Conservation (phyloP, 768 basidiomycete species). For the Lentinus tigrinus region DNA sequence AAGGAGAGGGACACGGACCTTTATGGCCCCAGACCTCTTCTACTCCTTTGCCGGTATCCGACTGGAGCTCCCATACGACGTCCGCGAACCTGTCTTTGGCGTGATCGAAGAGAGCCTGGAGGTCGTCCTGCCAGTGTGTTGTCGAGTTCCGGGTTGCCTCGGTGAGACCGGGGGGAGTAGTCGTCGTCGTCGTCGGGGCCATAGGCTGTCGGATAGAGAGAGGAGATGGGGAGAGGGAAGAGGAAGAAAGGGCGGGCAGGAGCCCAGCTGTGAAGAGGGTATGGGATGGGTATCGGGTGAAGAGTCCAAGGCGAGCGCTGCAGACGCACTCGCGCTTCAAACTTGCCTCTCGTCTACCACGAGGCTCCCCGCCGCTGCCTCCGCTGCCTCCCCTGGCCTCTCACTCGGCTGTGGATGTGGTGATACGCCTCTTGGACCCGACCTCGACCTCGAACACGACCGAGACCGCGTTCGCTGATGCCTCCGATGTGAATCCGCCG, state of each 20-base stretch:
- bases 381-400: too few species aligned
- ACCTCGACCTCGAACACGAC: neutral
- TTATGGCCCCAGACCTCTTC: constrained; percentile 91
- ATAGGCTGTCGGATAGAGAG: neutral
- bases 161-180: constrained; percentile 50
- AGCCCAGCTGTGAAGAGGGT: neutral
- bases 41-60: constrained; percentile 36
- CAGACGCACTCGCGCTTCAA: neutral
- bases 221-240: neutral
- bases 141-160: constrained; percentile 72
- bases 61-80: constrained; percentile 86
- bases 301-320: neutral
- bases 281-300: constrained; percentile 8
- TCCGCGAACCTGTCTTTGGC: constrained; percentile 96
- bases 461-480: constrained; percentile 5
- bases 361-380: constrained; percentile 3
- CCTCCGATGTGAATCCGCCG: constrained; percentile 16
- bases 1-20: constrained; percentile 49
- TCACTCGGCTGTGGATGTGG: too few species aligned
- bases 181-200: constrained; percentile 19
- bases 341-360: constrained; percentile 4
- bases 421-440: neutral
- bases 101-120: constrained; percentile 70
- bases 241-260: neutral
- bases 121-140: constrained; percentile 74